These are phyloP conservation scores for Kuraishia borneana DNA, from an alignment of 805 yeast genomes.

Conservation along the genomic window DNA sequence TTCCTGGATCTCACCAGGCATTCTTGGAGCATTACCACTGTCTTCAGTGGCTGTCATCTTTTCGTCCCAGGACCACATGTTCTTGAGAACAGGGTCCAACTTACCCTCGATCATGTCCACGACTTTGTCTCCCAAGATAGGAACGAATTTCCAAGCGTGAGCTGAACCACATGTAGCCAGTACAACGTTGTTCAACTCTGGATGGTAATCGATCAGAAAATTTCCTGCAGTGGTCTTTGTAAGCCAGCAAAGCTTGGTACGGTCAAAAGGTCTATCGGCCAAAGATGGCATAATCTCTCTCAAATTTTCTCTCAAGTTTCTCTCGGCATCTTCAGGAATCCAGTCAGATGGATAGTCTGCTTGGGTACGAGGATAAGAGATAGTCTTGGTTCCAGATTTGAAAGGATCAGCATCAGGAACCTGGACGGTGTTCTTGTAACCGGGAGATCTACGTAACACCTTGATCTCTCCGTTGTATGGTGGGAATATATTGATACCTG, in stretches of 20 bases:
- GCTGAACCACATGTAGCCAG: constrained; percentile 17
- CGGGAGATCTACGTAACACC: constrained; percentile 14
- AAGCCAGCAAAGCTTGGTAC: constrained; percentile 16
- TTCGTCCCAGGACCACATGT: constrained; percentile 13
- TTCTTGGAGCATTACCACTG: constrained; percentile 15
- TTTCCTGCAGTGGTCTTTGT: constrained; percentile 14
- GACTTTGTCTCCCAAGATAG: constrained; percentile 14
- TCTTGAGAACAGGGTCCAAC: constrained; percentile 8
- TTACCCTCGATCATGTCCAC: constrained; percentile 11
- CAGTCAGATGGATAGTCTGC: constrained; percentile 11
- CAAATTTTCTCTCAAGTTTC: constrained; percentile 9
- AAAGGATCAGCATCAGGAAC: constrained; percentile 11
- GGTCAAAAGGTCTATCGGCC: constrained; percentile 12
- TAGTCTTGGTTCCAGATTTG: background rate
- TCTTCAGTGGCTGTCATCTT: constrained; percentile 6
- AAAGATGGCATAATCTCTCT: constrained; percentile 13
- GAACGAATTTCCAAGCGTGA: constrained; percentile 17
- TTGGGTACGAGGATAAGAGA: constrained; percentile 14
- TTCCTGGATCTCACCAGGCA: constrained; percentile 13
- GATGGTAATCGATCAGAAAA: constrained; percentile 14
- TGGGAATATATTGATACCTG: constrained; percentile 15
- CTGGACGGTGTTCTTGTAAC: constrained; percentile 11
- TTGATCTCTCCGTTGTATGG: constrained; percentile 16
- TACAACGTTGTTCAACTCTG: constrained; percentile 10
- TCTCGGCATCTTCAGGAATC: constrained; percentile 16